These are phyloP conservation scores for Globisporangium carolinianum DNA, from an alignment of 352 stramenopile species.

Conservation along the genomic window DNA sequence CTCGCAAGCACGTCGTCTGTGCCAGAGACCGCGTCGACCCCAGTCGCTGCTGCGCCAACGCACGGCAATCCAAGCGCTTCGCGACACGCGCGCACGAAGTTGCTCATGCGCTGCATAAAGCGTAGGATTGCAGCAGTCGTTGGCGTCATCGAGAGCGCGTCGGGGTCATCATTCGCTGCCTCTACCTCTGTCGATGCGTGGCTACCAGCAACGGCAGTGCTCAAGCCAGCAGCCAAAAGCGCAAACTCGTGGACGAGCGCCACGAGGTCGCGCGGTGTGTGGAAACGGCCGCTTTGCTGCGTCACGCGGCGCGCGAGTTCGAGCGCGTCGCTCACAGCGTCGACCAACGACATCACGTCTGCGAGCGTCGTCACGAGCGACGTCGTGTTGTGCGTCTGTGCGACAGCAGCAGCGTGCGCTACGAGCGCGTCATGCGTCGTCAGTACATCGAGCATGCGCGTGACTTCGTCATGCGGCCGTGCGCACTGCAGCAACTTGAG, in stretches of 20 bases:
- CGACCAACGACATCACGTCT: conserved; percentile 3
- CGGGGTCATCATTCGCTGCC: too few relatives aligned
- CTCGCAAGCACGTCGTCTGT: conserved; percentile 18
- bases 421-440: conserved; percentile 3
- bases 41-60: not conserved
- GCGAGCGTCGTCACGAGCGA: not conserved
- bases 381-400: not conserved
- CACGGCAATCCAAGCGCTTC: conserved; percentile 7
- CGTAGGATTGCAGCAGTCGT: conserved; percentile 8
- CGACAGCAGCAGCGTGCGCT: not conserved
- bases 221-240: not conserved
- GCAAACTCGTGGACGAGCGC: conserved; percentile 4
- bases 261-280: conserved; percentile 5
- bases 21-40: too few relatives aligned
- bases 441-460: not conserved
- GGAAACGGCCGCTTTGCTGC: not conserved
- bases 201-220: not conserved
- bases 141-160: too few relatives aligned
- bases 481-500: not conserved
- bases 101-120: conserved; percentile 12
- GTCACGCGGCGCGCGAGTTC: not conserved
- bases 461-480: not conserved
- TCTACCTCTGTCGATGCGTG: too few relatives aligned
- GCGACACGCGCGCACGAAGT: conserved; percentile 23
- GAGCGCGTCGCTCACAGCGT: not conserved